Evolutionary conservation across 208 protist genomes (phyloP).

Genomic region (Leishmania turanica): DNA sequence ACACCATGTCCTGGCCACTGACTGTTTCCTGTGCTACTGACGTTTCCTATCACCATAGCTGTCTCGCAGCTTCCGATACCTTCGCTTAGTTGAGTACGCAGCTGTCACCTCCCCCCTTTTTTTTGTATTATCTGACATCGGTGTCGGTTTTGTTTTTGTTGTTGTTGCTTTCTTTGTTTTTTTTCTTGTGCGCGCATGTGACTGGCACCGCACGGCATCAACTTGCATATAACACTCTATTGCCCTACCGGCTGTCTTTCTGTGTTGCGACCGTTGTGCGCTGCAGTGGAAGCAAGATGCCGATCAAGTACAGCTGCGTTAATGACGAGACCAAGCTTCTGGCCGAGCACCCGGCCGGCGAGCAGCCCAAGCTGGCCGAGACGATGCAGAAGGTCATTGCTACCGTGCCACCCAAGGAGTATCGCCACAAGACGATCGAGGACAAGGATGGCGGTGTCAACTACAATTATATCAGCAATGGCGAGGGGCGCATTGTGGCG

Average conservation of each 20-base stretch:
- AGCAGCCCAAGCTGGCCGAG: constrained; percentile 76
- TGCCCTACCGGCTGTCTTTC: neutral
- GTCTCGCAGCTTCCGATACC: neutral
- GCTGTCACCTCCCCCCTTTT: neutral
- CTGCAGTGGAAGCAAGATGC: constrained; percentile 37
- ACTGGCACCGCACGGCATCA: neutral
- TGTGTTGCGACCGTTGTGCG: neutral
- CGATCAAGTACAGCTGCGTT: constrained; percentile 92
- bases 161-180: neutral
- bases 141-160: neutral
- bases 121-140: neutral
- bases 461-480: constrained; percentile 93
- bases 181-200: neutral
- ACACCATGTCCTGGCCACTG: neutral
- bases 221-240: neutral
- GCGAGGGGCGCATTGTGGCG: constrained; percentile 85
- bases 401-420: constrained; percentile 82
- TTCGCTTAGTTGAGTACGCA: neutral
- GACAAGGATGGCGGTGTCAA: constrained; percentile 91
- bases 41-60: neutral
- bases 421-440: constrained; percentile 90
- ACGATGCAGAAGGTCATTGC: constrained; percentile 91
- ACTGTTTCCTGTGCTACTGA: neutral
- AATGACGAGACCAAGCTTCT: constrained; percentile 82
- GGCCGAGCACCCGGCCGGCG: constrained; percentile 79